Evolutionary conservation across 345 rosid species (phyloP).

Genomic region (Citrus glauca): DNA sequence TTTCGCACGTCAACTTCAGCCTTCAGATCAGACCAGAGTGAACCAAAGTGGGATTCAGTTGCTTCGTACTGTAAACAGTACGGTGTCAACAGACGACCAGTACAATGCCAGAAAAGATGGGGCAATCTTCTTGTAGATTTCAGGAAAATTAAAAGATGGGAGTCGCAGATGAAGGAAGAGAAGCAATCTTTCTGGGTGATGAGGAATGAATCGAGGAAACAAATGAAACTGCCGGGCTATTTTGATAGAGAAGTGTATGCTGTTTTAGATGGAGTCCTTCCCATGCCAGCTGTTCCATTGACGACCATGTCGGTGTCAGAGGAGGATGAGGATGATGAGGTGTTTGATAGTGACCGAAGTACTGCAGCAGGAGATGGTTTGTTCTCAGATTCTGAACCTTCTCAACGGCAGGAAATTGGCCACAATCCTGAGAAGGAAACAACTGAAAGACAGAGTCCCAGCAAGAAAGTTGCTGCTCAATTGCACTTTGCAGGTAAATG

Average conservation of each 20-base stretch:
- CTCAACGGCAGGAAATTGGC: constrained; percentile 6
- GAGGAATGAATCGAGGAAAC: constrained; percentile 24
- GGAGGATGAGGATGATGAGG: constrained; percentile 2
- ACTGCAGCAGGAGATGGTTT: constrained; percentile 1
- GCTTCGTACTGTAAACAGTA: constrained; percentile 25
- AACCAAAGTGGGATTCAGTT: constrained; percentile 31
- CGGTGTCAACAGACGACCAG: constrained; percentile 19
- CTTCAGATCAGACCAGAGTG: constrained; percentile 2
- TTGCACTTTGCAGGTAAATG: constrained; percentile 17
- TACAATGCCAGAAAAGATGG: constrained; percentile 32
- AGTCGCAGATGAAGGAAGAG: constrained; percentile 14
- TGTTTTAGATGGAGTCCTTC: constrained; percentile 7
- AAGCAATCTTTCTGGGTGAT: constrained; percentile 32
- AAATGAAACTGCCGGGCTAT: constrained; percentile 28
- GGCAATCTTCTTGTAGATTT: constrained; percentile 28
- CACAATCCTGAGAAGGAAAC: constrained; percentile 19
- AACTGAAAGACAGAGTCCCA: background rate
- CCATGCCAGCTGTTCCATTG: constrained; percentile 28
- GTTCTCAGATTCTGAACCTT: constrained; percentile 9
- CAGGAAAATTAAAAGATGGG: constrained; percentile 37
- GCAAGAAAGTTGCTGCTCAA: background rate
- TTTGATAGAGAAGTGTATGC: constrained; percentile 31
- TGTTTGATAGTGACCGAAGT: background rate
- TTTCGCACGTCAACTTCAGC: background rate
- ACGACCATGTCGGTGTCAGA: constrained; percentile 2